Percentiles rank a stretch among this genome's conserved stretches.
phyloP scores from a whole-genome alignment of 2,329 filamentous ascomycete species.

The Massarina eburnea region DNA sequence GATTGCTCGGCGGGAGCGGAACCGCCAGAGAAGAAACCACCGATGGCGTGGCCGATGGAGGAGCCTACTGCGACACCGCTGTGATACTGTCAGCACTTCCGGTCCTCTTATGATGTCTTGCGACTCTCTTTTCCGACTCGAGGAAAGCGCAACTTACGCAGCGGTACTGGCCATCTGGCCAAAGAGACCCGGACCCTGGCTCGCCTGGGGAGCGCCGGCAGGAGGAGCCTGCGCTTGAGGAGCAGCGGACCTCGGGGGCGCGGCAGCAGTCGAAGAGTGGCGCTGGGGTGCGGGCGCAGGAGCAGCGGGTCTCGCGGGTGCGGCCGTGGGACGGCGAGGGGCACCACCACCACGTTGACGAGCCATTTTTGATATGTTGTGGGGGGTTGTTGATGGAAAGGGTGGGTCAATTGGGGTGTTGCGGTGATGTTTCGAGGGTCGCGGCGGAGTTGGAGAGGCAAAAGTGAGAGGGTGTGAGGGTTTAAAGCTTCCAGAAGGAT shows the following conservation, averaged over 20 bases:
- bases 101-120: conserved; percentile 4
- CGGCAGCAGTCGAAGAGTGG: conserved; percentile 67
- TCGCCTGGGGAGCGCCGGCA: conserved; percentile 46
- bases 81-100: conserved; percentile 13
- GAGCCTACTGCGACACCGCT: conserved; percentile 97
- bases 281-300: conserved; percentile 56
- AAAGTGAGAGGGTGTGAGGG: conserved; percentile 14
- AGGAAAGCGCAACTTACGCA: conserved; percentile 67
- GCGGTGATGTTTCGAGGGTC: conserved; percentile 7
- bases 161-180: conserved; percentile 97
- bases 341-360: conserved; percentile 52
- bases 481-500: conserved; percentile 33
- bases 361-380: conserved; percentile 45
- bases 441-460: conserved; percentile 13
- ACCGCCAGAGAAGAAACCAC: conserved; percentile 81
- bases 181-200: conserved; percentile 79
- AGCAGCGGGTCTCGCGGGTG: conserved; percentile 52
- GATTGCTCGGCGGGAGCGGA: conserved; percentile 54
- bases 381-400: conserved; percentile 2
- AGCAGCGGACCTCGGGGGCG: conserved; percentile 52
- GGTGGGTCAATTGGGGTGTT: conserved; percentile 8
- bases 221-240: conserved; percentile 51
- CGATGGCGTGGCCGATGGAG: conserved; percentile 91
- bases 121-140: too few relatives aligned
- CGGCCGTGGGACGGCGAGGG: conserved; percentile 48